Evolutionary conservation across 1,139 yeast species (phyloP).

Genomic region (Suhomyces yuchorum): DNA sequence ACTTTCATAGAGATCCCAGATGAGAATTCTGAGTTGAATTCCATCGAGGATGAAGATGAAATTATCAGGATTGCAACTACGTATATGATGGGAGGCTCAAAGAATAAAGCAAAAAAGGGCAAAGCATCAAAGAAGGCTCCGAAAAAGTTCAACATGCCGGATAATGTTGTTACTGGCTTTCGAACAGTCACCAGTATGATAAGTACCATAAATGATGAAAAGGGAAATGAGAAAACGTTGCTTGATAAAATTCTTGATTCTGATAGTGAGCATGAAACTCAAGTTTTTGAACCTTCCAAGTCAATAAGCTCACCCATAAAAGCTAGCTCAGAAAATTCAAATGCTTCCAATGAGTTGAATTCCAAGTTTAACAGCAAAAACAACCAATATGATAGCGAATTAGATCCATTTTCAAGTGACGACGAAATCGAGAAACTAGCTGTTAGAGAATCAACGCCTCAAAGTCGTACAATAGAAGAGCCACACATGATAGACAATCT

Average conservation of each 20-base stretch:
- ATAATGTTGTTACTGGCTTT: conserved; percentile 72
- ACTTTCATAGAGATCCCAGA: conserved; percentile 65
- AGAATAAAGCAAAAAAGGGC: conserved; percentile 25
- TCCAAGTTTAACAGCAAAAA: no score
- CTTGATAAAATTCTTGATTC: conserved; percentile 30
- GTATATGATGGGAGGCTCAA: conserved; percentile 35
- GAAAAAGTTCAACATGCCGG: conserved; percentile 73
- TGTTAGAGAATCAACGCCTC: background rate
- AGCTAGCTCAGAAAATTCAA: background rate
- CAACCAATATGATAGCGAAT: background rate
- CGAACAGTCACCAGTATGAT: conserved; percentile 53
- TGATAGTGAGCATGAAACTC: conserved; percentile 13
- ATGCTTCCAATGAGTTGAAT: background rate
- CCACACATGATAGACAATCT: background rate
- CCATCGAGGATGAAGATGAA: conserved; percentile 66
- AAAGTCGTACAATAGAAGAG: background rate
- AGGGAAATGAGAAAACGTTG: conserved; percentile 16
- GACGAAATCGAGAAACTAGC: conserved; percentile 7
- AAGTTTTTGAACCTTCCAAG: background rate
- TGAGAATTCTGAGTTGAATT: conserved; percentile 59
- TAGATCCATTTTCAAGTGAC: conserved; percentile 11
- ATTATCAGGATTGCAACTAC: conserved; percentile 64
- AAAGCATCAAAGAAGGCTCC: conserved; percentile 19
- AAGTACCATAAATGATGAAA: conserved; percentile 10
- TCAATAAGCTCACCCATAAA: background rate